Evolutionary conservation across 257 asterid species (phyloP).

Genomic region (Pogostemon cablin): DNA sequence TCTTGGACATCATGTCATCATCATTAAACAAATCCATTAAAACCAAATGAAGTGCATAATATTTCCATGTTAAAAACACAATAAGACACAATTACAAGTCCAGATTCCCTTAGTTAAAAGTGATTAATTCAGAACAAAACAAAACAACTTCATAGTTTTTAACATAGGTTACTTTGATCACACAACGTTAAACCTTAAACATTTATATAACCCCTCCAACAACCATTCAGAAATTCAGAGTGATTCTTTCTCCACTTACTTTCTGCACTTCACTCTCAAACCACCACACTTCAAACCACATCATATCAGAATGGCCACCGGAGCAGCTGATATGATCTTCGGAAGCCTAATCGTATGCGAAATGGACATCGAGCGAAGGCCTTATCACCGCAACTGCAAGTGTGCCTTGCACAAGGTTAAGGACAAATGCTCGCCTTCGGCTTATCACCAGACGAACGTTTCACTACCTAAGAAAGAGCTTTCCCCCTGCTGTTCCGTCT

Average conservation of each 20-base stretch:
- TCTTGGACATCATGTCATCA: too few relatives aligned
- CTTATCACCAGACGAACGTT: constrained; percentile 26
- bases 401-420: constrained; percentile 46
- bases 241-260: neutral
- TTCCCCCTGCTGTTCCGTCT: neutral
- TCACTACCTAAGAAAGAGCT: constrained; percentile 33
- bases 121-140: neutral
- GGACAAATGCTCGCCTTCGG: constrained; percentile 30
- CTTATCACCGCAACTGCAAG: constrained; percentile 45
- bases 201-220: constrained; percentile 12
- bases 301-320: constrained; percentile 30
- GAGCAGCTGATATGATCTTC: constrained; percentile 39
- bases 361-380: constrained; percentile 45
- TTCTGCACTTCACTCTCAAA: neutral
- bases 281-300: neutral
- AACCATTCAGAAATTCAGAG: neutral
- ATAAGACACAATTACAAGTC: neutral
- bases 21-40: too few relatives aligned
- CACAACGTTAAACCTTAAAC: neutral
- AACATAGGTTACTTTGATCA: neutral
- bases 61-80: too few relatives aligned
- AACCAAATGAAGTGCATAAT: too few relatives aligned
- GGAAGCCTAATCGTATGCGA: constrained; percentile 46
- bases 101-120: neutral
- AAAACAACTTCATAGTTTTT: neutral